Conservation (phyloP, 2,329 filamentous ascomycete genomes). For the Xylariaceae sp. region DNA sequence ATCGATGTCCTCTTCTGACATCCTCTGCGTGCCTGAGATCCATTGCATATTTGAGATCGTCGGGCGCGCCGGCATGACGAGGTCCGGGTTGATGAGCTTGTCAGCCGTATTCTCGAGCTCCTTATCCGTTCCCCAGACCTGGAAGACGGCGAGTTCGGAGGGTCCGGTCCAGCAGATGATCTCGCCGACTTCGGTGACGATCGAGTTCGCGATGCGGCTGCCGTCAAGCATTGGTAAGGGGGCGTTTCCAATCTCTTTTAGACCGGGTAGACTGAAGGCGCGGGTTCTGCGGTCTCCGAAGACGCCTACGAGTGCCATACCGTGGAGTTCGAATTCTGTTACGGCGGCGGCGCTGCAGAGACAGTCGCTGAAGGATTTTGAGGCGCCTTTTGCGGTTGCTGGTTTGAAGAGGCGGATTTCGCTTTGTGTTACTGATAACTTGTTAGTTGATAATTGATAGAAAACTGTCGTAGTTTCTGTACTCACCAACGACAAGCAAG, state of each 20-base stretch:
- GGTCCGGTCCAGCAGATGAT: conserved; percentile 86
- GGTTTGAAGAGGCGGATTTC: conserved; percentile 88
- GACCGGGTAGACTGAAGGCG: conserved; percentile 77
- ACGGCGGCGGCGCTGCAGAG: conserved; percentile 78
- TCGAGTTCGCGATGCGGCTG: conserved; percentile 61
- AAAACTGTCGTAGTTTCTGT: not conserved
- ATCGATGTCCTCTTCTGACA: conserved; percentile 83
- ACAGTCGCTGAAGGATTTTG: conserved; percentile 78
- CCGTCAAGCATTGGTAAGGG: conserved; percentile 67
- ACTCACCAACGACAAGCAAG: conserved; percentile 66
- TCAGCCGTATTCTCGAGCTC: conserved; percentile 61
- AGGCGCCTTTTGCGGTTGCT: conserved; percentile 78
- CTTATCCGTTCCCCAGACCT: conserved; percentile 74
- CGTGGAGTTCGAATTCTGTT: conserved; percentile 66
- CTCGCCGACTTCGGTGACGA: conserved; percentile 72
- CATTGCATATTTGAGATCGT: conserved; percentile 95
- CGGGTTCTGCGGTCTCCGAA: conserved; percentile 78
- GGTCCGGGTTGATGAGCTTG: conserved; percentile 70
- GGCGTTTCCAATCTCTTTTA: conserved; percentile 74
- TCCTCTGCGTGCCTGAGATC: conserved; percentile 90
- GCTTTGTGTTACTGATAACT: conserved; percentile 51
- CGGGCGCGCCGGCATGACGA: conserved; percentile 70
- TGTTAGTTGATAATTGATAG: conserved; percentile 8
- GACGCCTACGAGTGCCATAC: conserved; percentile 73
- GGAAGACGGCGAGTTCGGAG: conserved; percentile 76